Conservation (phyloP, 495 filamentous ascomycete genomes). For the Opeltia flavorubescens region DNA sequence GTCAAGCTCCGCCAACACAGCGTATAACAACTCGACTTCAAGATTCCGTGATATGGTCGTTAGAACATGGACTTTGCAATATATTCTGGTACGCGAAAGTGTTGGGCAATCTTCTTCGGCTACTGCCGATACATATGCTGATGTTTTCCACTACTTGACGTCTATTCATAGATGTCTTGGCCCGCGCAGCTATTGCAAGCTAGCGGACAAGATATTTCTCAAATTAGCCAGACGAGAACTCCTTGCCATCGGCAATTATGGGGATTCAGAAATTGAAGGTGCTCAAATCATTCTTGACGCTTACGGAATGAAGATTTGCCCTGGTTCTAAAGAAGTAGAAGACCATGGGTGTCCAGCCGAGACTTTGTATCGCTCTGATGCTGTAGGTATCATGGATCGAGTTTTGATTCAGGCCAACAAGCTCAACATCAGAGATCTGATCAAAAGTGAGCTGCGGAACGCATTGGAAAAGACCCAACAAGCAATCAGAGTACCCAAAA, state of each 20-base stretch:
- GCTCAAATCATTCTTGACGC: conserved; percentile 82
- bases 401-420: conserved; percentile 65
- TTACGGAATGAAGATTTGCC: conserved; percentile 66
- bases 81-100: conserved; percentile 59
- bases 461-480: conserved; percentile 84
- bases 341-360: conserved; percentile 69
- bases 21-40: conserved; percentile 41
- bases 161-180: conserved; percentile 76
- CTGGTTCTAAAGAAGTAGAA: conserved; percentile 46
- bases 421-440: conserved; percentile 80
- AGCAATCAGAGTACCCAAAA: conserved; percentile 50
- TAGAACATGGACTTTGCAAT: conserved; percentile 69
- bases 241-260: conserved; percentile 42
- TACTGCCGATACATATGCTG: conserved; percentile 50
- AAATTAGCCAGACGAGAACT: conserved; percentile 77
- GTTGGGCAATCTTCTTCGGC: conserved; percentile 48
- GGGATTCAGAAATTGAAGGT: conserved; percentile 63
- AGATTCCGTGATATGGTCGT: conserved; percentile 84
- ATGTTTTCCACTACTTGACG: conserved; percentile 59
- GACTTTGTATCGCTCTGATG: conserved; percentile 59
- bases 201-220: conserved; percentile 76
- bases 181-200: conserved; percentile 69
- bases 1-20: conserved; percentile 28
- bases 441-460: conserved; percentile 74
- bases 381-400: conserved; percentile 65